A percentile compares a stretch with the other conserved stretches of the same genome.
phyloP scores from a whole-genome alignment of 345 rosid species.

The Ricinus communis region DNA sequence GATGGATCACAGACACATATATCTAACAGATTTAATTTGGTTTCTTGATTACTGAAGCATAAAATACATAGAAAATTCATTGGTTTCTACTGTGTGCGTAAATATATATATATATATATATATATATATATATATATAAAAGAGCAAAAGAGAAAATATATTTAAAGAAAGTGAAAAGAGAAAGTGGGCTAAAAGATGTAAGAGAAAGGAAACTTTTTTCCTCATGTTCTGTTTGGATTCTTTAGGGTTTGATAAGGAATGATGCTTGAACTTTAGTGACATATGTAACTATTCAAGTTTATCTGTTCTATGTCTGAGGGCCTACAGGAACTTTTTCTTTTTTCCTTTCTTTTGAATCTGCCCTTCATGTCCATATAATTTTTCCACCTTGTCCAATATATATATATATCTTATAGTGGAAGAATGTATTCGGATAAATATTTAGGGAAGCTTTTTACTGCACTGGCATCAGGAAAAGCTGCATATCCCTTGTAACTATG shows the following conservation, averaged over 20 bases:
- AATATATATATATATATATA: too few species aligned
- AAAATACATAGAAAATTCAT: not conserved
- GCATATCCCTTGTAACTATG: too few species aligned
- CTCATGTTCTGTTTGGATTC: constrained; percentile 31
- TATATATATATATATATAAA: too few species aligned
- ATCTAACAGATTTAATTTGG: not conserved
- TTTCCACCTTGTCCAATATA: too few species aligned
- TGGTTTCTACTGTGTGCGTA: too few species aligned
- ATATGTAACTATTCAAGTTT: constrained; percentile 30
- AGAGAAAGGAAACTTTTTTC: constrained; percentile 13
- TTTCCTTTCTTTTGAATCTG: not conserved
- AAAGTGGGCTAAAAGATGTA: not conserved
- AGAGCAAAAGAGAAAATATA: not conserved
- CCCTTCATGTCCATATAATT: too few species aligned
- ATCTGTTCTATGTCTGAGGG: constrained; percentile 21
- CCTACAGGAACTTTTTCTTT: constrained; percentile 24
- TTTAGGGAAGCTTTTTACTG: too few species aligned
- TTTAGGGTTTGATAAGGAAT: constrained; percentile 31
- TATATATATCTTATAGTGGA: too few species aligned
- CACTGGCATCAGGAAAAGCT: too few species aligned
- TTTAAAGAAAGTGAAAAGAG: not conserved
- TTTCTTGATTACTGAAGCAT: not conserved
- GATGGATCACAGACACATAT: constrained; percentile 12
- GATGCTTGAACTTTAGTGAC: constrained; percentile 24
- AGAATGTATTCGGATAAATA: too few species aligned